These are phyloP conservation scores for Ilyonectria mors-panacis DNA, from an alignment of 2,329 filamentous ascomycete genomes.

Conservation along the genomic window DNA sequence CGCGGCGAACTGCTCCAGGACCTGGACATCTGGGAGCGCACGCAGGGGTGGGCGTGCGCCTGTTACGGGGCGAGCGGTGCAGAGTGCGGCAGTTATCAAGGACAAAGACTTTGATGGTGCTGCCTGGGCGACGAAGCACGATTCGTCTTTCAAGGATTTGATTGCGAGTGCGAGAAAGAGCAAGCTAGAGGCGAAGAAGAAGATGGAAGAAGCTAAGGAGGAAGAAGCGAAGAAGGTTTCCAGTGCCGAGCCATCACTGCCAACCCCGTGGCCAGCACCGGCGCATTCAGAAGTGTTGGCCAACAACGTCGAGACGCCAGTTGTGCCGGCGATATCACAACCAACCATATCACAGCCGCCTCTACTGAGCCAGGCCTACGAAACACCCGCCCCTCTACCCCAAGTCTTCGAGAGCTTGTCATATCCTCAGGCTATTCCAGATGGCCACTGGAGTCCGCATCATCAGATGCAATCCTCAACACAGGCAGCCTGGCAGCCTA, in stretches of 20 bases:
- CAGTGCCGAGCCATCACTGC: slow-evolving; percentile 2
- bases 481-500: neutral
- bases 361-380: no score
- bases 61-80: slow-evolving; percentile 53
- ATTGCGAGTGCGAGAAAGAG: slow-evolving; percentile 81
- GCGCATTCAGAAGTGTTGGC: neutral
- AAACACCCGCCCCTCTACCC: neutral
- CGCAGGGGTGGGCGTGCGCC: slow-evolving; percentile 76
- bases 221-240: slow-evolving; percentile 36
- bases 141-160: slow-evolving; percentile 81
- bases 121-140: slow-evolving; percentile 82
- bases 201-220: slow-evolving; percentile 40
- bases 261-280: neutral
- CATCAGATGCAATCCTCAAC: neutral
- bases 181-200: slow-evolving; percentile 58
- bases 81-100: slow-evolving; percentile 70
- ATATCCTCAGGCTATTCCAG: neutral
- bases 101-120: slow-evolving; percentile 90
- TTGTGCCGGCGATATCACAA: neutral
- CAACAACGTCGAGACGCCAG: neutral
- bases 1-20: slow-evolving; percentile 83
- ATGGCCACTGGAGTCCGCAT: neutral
- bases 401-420: neutral
- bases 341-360: neutral
- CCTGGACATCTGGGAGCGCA: slow-evolving; percentile 88